phyloP scores from a whole-genome alignment of 352 stramenopile species.

The Globisporangium perplexum region DNA sequence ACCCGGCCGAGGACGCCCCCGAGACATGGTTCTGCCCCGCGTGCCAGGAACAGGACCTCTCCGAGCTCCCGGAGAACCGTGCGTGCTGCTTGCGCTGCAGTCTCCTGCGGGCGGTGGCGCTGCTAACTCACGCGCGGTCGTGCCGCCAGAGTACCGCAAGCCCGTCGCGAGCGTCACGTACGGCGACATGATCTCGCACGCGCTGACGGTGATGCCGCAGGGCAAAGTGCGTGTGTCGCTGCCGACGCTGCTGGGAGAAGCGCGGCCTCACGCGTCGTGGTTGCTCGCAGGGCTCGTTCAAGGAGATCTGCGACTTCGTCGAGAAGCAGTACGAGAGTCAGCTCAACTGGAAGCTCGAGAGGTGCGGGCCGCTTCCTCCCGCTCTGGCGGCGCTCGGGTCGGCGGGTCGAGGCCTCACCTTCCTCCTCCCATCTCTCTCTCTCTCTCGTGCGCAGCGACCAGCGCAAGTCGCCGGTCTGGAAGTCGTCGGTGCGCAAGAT shows the following conservation, averaged over 20 bases:
- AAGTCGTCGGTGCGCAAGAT: constrained; percentile 90
- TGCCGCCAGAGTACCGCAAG: constrained; percentile 63
- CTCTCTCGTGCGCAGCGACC: constrained; percentile 34
- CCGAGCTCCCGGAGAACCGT: constrained; percentile 71
- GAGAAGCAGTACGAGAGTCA: constrained; percentile 81
- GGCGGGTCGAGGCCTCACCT: no score
- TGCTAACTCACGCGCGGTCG: background rate
- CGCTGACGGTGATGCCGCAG: constrained; percentile 49
- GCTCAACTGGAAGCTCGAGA: constrained; percentile 90
- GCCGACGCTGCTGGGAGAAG: no score
- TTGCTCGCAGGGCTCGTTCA: constrained; percentile 69
- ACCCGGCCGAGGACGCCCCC: constrained; percentile 38
- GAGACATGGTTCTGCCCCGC: constrained; percentile 75
- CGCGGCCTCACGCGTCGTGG: no score
- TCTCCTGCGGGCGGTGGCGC: no score
- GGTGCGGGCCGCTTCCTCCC: constrained; percentile 19
- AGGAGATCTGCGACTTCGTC: constrained; percentile 88
- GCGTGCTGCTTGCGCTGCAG: constrained; percentile 21
- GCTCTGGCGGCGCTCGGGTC: no score
- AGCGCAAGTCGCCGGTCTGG: constrained; percentile 85
- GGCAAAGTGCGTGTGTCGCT: constrained; percentile 43
- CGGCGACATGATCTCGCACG: constrained; percentile 86
- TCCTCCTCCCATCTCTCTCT: constrained; percentile 6
- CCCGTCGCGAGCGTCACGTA: constrained; percentile 80
- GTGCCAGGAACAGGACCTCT: constrained; percentile 43